Base-by-base conservation (phyloP, 2,329 filamentous ascomycete genomes). In the Byssothecium circinans region DNA sequence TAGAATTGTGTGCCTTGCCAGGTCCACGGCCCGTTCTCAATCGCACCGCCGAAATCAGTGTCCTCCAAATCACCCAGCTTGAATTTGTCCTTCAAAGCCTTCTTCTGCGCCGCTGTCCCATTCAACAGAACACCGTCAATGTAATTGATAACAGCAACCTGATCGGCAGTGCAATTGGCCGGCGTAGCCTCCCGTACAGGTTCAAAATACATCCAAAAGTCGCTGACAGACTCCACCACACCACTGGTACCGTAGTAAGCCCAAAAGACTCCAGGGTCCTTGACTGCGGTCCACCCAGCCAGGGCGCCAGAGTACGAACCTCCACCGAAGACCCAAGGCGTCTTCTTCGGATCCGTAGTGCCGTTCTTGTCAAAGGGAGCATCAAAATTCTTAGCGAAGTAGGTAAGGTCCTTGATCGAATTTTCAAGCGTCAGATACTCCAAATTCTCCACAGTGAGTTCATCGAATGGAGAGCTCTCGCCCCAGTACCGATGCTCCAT, bases 401-500 rank as follows among this genome's bases (percentile, higher is more conserved):
- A 23, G 12, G 20, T 22, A 3, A 43, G 32, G 15, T 43, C 41
- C 30, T 43, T 18, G n/a, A 43, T 43, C 19, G 41, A 27, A 15
- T 43, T 34, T 10, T 43, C 41, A 12, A 43, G 30, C 41, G 41
- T 43, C 2, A 34, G 41, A n/a, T 43, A 35, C n/a, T 43, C 15
- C 30, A 43, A 27, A 11, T 33, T 43, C 29, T 43, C 41, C 5
- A 29, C 18, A 15, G 41, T 43, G 27, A 43, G 22, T 10, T 43
- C 30, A 4, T 27, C 15, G 14, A 34, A 33, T 6, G 41, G 41
- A 22, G 41, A 34, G 2, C 25, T 32, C 2, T n/a, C 22, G 2
- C 41, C 41, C 41, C 41, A 43, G 20, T 43, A 43, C 20, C 41
- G 27, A 33, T 43, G 41, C 41, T 43, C 41, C 2, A 43, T 10